Evolutionary conservation across 371 early-diverging fungal species (phyloP).

Genomic region (Capillidium rhysosporum): DNA sequence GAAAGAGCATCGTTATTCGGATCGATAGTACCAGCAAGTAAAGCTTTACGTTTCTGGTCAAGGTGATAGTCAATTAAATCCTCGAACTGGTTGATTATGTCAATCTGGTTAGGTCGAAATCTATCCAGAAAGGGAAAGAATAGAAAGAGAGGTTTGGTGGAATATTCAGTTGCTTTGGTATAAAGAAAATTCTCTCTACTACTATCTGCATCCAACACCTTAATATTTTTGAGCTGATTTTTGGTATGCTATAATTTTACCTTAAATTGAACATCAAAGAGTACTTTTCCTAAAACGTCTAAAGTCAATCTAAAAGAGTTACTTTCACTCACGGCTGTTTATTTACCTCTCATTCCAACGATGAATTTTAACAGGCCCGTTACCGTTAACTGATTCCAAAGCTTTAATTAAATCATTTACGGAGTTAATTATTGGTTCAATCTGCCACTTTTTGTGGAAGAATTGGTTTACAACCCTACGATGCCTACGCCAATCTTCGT

Average conservation of each 20-base stretch:
- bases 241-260: not conserved
- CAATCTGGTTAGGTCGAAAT: not conserved
- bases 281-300: not conserved
- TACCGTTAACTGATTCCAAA: not conserved
- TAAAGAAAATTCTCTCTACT: not conserved
- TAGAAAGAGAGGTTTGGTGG: not conserved
- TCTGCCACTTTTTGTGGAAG: conserved; percentile 1
- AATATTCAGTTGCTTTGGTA: not conserved
- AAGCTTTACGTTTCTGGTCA: not conserved
- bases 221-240: not conserved
- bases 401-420: not conserved
- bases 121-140: conserved; percentile 1
- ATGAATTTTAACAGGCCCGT: not conserved
- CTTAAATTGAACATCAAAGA: conserved; percentile 4
- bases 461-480: not conserved
- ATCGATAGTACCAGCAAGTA: not conserved
- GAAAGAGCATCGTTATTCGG: conserved; percentile 1
- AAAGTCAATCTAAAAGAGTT: conserved; percentile 5
- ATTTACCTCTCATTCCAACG: not conserved
- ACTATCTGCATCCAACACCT: not conserved
- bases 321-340: not conserved
- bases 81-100: not conserved
- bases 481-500: conserved; percentile 3
- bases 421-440: not conserved
- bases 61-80: not conserved